Base-by-base conservation (phyloP, 495 filamentous ascomycete species). In the Trichoderma parareesei region DNA sequence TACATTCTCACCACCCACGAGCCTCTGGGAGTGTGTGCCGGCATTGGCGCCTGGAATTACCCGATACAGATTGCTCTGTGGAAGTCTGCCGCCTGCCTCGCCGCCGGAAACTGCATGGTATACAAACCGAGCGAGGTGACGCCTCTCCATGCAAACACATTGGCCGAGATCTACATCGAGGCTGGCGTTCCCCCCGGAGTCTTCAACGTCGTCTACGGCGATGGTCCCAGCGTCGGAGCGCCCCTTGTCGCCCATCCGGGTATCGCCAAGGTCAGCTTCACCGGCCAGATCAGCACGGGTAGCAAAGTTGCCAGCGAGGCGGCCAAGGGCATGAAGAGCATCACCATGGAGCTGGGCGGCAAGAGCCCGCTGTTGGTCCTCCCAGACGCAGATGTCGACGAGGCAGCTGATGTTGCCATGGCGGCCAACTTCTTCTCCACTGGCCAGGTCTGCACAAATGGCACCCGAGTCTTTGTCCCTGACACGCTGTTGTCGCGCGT, bases 91-190 rank as follows among this genome's bases (percentile, higher is more conserved):
- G 88, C 90, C 5, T 92, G 89, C 65, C 81, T 94, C 16, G 88
- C 89, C 10, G 90, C 90, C 4, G 90, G 90, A 37, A 94, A 94
- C 70, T 89, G 87, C 67, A 91, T 94, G 88, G 82, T 94, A 62
- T 92, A 92, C 76, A 94, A 94, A 68, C 87, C 90, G 38, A 90
- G 87, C 69, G 90, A 94, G 79, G 85, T 85, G 72, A 92, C 90
- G 35, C 87, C 90, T 3, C 76, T 93, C 18, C 89, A 92, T 69
- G 88, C 77, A 42, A 81, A 86, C 38, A 64, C 72, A 66, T 65
- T 88, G 1, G 83, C 79, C 0, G 71, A 75, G 41, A 73, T 87
- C 3, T 76, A 85, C 61, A 64, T 78, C 38, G 73, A 82, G 53
- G 85, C 85, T 1, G 85, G 84, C 0, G 76, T 89, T 42, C 86